Conservation (phyloP, 805 yeast species). For the Candida nanaspora region DNA sequence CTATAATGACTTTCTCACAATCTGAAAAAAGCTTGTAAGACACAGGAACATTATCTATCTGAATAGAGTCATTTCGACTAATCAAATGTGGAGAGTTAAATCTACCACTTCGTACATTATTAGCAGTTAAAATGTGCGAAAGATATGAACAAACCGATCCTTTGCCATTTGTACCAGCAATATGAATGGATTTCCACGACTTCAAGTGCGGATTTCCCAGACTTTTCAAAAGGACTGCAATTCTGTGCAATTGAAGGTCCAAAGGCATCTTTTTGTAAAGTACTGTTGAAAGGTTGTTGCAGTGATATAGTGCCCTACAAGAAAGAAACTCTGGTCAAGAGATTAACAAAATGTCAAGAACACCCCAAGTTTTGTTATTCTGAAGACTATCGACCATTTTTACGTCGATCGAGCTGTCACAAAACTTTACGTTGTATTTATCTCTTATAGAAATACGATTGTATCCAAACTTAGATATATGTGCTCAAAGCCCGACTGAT, state of each 20-base stretch:
- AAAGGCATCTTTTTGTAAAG: slow-evolving; percentile 38
- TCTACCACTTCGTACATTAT: slow-evolving; percentile 54
- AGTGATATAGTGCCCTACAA: too few relatives aligned
- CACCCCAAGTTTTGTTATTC: too few relatives aligned
- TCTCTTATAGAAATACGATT: too few relatives aligned
- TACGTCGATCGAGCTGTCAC: too few relatives aligned
- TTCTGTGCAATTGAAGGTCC: slow-evolving; percentile 51
- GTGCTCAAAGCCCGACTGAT: too few relatives aligned
- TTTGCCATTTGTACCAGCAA: slow-evolving; percentile 96
- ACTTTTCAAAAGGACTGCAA: slow-evolving; percentile 33
- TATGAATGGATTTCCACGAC: slow-evolving; percentile 62
- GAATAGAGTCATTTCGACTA: slow-evolving; percentile 66
- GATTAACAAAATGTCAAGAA: too few relatives aligned
- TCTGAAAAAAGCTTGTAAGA: slow-evolving; percentile 35
- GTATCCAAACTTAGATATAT: too few relatives aligned
- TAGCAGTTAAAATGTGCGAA: slow-evolving; percentile 49
- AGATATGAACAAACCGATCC: slow-evolving; percentile 88
- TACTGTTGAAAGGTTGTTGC: neutral
- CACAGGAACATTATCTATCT: slow-evolving; percentile 55
- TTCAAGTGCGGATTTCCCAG: slow-evolving; percentile 65
- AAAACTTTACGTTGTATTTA: too few relatives aligned
- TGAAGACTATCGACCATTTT: too few relatives aligned
- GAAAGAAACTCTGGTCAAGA: too few relatives aligned
- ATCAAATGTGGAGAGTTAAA: slow-evolving; percentile 88
- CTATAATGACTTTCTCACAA: slow-evolving; percentile 35